Conservation (phyloP, 2,329 filamentous ascomycete species). For the Aspergillus sp. region DNA sequence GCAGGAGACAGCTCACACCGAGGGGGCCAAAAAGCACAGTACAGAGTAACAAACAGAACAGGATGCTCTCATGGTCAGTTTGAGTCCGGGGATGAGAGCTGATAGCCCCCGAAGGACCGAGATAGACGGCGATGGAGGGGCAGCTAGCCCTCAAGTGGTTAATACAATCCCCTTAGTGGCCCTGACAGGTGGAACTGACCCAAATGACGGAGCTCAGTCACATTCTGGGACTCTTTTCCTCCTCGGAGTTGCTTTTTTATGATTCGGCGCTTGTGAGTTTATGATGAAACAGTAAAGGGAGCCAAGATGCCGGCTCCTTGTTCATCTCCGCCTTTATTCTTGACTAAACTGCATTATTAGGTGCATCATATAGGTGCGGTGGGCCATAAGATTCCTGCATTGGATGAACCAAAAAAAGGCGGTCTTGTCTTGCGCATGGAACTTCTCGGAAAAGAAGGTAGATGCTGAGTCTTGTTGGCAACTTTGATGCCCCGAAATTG, state of each 20-base stretch:
- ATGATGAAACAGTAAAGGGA: slow-evolving; percentile 6
- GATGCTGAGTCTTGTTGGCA: too few relatives aligned
- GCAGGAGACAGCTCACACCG: neutral
- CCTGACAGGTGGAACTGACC: slow-evolving; percentile 14
- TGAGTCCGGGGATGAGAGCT: slow-evolving; percentile 6
- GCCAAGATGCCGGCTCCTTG: slow-evolving; percentile 7
- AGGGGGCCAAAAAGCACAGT: neutral
- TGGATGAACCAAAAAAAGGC: slow-evolving; percentile 9
- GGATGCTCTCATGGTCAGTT: neutral
- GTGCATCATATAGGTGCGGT: slow-evolving; percentile 2
- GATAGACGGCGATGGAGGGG: slow-evolving; percentile 5
- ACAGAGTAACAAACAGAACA: neutral
- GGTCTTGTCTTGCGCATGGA: neutral
- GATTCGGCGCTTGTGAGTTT: neutral
- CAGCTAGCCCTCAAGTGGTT: slow-evolving; percentile 4
- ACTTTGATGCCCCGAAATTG: neutral
- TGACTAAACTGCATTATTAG: slow-evolving; percentile 1
- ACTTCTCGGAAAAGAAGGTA: neutral
- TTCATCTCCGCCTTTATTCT: slow-evolving; percentile 8
- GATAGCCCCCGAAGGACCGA: slow-evolving; percentile 6
- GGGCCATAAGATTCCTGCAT: slow-evolving; percentile 1
- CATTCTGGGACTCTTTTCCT: slow-evolving; percentile 7
- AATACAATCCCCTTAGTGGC: slow-evolving; percentile 20
- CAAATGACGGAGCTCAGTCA: slow-evolving; percentile 1
- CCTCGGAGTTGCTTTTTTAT: neutral